Percentiles rank a stretch among this genome's conserved stretches.
These are phyloP conservation scores for Cyclocybe aegerita DNA, from an alignment of 768 basidiomycete genomes.

Conservation along the genomic window DNA sequence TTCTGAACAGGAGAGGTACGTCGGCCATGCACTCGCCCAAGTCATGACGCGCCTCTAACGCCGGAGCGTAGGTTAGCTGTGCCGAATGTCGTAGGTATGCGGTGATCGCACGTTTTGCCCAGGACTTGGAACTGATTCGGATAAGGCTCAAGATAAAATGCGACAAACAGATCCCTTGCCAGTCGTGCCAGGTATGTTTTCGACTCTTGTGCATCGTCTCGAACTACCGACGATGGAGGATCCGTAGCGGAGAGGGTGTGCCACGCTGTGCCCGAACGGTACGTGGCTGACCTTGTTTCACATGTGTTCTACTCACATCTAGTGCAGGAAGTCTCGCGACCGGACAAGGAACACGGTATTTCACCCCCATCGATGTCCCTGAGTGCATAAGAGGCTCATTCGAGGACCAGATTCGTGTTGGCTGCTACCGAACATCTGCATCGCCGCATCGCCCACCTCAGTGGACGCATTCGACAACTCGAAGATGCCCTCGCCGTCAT, in stretches of 20 bases:
- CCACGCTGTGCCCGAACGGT: slow-evolving; percentile 73
- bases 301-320: not conserved
- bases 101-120: slow-evolving; percentile 43
- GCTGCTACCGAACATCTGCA: slow-evolving; percentile 70
- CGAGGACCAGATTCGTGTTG: slow-evolving; percentile 40
- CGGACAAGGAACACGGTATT: slow-evolving; percentile 75
- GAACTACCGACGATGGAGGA: not conserved
- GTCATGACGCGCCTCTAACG: not conserved
- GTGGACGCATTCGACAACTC: slow-evolving; percentile 52
- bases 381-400: not conserved
- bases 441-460: slow-evolving; percentile 50
- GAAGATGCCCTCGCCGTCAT: slow-evolving; percentile 59
- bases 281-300: slow-evolving; percentile 14
- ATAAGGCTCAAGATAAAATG: slow-evolving; percentile 75
- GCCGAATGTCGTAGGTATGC: slow-evolving; percentile 77
- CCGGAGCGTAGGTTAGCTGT: slow-evolving; percentile 56
- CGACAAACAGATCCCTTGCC: slow-evolving; percentile 80
- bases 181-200: slow-evolving; percentile 63
- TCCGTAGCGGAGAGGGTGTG: slow-evolving; percentile 61
- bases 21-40: not conserved
- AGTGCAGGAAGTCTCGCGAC: slow-evolving; percentile 66
- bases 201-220: slow-evolving; percentile 2
- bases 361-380: not conserved
- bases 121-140: slow-evolving; percentile 12
- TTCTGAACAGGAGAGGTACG: slow-evolving; percentile 24